These are phyloP conservation scores for Penicillium sp. DNA, from an alignment of 2,329 filamentous ascomycete genomes.

Conservation along the genomic window DNA sequence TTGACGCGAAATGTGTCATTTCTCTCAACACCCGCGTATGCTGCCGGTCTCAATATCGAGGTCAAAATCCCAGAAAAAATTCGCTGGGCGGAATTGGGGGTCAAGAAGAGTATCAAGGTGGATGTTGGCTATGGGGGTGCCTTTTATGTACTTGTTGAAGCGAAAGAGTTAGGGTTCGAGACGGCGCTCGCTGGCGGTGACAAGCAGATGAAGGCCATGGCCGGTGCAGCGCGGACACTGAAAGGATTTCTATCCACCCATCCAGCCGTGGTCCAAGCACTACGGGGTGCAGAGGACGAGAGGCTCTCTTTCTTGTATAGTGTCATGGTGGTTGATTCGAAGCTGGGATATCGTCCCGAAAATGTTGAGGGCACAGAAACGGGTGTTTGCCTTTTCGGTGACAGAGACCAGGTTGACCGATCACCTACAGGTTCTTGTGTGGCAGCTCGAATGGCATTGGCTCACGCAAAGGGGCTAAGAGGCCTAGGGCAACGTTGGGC, in stretches of 20 bases:
- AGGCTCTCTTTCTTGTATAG: slow-evolving; percentile 48
- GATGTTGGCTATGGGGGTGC: slow-evolving; percentile 52
- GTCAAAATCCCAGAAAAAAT: slow-evolving; percentile 36
- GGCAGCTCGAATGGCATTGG: slow-evolving; percentile 43
- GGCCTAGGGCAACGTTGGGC: slow-evolving; percentile 31
- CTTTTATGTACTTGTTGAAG: slow-evolving; percentile 49
- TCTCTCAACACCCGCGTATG: slow-evolving; percentile 50
- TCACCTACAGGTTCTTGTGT: slow-evolving; percentile 47
- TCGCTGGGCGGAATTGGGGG: slow-evolving; percentile 46
- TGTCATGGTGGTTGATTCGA: slow-evolving; percentile 45
- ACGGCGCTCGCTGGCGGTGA: background rate
- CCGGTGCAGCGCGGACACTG: slow-evolving; percentile 28
- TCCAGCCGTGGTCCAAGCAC: slow-evolving; percentile 27
- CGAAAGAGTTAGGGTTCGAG: slow-evolving; percentile 45
- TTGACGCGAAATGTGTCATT: slow-evolving; percentile 46
- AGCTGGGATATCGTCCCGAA: slow-evolving; percentile 20
- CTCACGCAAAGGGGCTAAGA: slow-evolving; percentile 36
- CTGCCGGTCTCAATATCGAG: slow-evolving; percentile 36
- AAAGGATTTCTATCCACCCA: slow-evolving; percentile 22
- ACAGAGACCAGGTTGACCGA: slow-evolving; percentile 54
- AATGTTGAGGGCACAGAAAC: slow-evolving; percentile 42
- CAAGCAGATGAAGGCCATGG: slow-evolving; percentile 1
- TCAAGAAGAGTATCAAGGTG: slow-evolving; percentile 30
- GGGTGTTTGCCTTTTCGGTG: slow-evolving; percentile 52
- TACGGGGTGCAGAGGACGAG: slow-evolving; percentile 37